phyloP scores from a whole-genome alignment of 2,329 filamentous ascomycete genomes.

The Colletotrichum abscissum region DNA sequence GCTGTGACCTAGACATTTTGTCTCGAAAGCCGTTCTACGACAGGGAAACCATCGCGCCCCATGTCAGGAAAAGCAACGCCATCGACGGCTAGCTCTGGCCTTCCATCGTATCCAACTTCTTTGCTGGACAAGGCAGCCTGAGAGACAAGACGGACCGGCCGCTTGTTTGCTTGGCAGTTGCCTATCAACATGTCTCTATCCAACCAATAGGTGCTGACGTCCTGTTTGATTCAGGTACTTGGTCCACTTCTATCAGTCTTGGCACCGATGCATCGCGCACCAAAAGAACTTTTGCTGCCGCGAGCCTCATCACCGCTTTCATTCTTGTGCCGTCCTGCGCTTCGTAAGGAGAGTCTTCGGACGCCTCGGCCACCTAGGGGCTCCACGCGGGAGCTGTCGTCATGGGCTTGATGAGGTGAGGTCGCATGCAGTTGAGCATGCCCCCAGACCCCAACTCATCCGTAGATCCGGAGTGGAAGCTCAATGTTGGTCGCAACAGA shows the following conservation, averaged over 20 bases:
- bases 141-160: conserved; percentile 4
- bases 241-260: conserved; percentile 5
- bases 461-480: conserved; percentile 1
- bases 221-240: conserved; percentile 14
- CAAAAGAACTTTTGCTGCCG: background rate
- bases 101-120: background rate
- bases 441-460: background rate
- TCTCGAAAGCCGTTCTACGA: background rate
- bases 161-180: conserved; percentile 18
- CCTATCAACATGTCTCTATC: conserved; percentile 3
- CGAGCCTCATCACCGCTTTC: conserved; percentile 19
- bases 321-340: no score
- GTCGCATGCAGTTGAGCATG: background rate
- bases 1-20: background rate
- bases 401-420: background rate
- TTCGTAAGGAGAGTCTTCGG: background rate
- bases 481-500: background rate
- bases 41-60: background rate
- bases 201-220: conserved; percentile 7
- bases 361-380: background rate
- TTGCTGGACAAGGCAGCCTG: background rate
- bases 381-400: background rate
- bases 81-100: background rate
- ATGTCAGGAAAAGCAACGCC: background rate
- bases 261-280: conserved; percentile 1